Evolutionary conservation across 2,329 filamentous ascomycete species (phyloP).

Genomic region (Claviceps purpurea): DNA sequence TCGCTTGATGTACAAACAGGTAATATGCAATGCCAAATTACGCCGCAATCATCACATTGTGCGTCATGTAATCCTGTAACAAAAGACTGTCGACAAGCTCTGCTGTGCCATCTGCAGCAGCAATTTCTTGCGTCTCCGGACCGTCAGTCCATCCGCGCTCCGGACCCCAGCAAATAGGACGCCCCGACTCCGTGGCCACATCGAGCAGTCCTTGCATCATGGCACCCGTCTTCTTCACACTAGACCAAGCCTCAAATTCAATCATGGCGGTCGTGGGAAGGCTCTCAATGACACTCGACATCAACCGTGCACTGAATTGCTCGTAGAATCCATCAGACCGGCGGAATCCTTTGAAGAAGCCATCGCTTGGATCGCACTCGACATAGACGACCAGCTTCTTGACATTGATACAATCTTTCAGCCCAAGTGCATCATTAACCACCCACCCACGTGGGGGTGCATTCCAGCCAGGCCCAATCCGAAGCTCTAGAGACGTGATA

Average conservation of each 20-base stretch:
- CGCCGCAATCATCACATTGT: constrained; percentile 10
- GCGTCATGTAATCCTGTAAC: constrained; percentile 8
- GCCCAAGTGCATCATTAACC: constrained; percentile 49
- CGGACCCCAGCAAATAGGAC: constrained; percentile 52
- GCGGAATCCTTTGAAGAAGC: constrained; percentile 54
- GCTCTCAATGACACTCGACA: constrained; percentile 41
- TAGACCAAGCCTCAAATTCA: constrained; percentile 56
- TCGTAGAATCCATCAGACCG: constrained; percentile 57
- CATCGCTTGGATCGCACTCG: constrained; percentile 57
- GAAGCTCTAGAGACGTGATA: constrained; percentile 53
- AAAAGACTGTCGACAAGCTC: constrained; percentile 4
- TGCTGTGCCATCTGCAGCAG: background rate
- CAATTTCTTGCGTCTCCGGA: constrained; percentile 20
- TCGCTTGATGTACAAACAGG: background rate
- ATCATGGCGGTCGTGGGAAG: constrained; percentile 44
- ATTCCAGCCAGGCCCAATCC: constrained; percentile 60
- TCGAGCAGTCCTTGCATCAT: constrained; percentile 50
- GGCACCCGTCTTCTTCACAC: constrained; percentile 50
- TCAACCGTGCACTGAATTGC: constrained; percentile 44
- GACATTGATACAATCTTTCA: constrained; percentile 47
- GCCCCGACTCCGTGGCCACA: constrained; percentile 32
- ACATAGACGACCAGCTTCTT: constrained; percentile 53
- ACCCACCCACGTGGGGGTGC: constrained; percentile 59
- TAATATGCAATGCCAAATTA: background rate
- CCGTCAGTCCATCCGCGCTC: constrained; percentile 51